A percentile compares a stretch with the other conserved stretches of the same genome.
Conservation (phyloP, 2,329 filamentous ascomycete species). For the Fusarium napiforme region DNA sequence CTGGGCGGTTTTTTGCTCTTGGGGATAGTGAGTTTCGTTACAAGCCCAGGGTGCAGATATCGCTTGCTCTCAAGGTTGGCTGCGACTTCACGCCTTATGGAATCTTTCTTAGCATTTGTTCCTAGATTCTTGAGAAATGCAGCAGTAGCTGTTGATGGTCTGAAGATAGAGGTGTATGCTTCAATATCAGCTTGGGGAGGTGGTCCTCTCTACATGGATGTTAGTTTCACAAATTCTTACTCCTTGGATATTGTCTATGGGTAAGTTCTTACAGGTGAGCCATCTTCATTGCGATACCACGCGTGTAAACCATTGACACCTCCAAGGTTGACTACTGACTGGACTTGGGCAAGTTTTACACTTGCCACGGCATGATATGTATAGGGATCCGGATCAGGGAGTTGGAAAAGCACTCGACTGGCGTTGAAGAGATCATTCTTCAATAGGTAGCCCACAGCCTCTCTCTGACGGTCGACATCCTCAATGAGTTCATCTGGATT, state of each 20-base stretch:
- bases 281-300: constrained; percentile 59
- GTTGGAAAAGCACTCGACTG: constrained; percentile 56
- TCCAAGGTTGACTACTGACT: constrained; percentile 58
- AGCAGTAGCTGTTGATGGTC: constrained; percentile 65
- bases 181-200: constrained; percentile 69
- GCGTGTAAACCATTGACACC: constrained; percentile 58
- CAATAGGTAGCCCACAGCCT: constrained; percentile 52
- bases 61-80: constrained; percentile 65
- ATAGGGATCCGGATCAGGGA: constrained; percentile 58
- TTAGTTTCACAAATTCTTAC: constrained; percentile 19
- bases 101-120: constrained; percentile 72
- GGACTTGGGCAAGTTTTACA: constrained; percentile 60
- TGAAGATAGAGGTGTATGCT: constrained; percentile 75
- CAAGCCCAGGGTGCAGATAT: constrained; percentile 59
- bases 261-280: constrained; percentile 46
- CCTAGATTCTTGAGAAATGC: constrained; percentile 71
- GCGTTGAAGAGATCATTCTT: constrained; percentile 58
- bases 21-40: constrained; percentile 55
- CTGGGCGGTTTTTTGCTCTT: constrained; percentile 58
- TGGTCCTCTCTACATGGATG: constrained; percentile 51
- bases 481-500: constrained; percentile 54
- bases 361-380: constrained; percentile 64
- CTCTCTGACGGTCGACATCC: constrained; percentile 53
- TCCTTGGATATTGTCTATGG: neutral
- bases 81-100: constrained; percentile 67